Evolutionary conservation across 2,329 filamentous ascomycete species (phyloP), one percentile per base, ranked within the genome.

Genomic region (Leptodontidium sp.): DNA sequence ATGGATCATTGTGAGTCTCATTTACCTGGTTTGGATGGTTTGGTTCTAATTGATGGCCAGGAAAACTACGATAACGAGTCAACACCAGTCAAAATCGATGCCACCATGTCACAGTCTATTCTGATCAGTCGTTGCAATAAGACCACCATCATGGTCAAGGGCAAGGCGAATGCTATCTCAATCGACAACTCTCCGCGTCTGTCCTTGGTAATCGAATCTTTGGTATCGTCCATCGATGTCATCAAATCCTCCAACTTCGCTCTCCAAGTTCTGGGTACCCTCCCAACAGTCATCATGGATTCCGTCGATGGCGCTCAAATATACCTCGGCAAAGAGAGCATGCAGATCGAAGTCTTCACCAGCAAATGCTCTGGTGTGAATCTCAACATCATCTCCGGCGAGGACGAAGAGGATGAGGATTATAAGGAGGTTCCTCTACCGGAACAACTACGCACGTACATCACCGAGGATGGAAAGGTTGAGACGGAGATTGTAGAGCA

Each of bases 401-500:
- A 88, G 35, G 88, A 81, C 1, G 64, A 47, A 24, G 88, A 91
- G 61, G 83, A 93, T 38, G 93, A 90, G 15, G 96, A 99, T 78
- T 97, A 93, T 79, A 91, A 90, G 79, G 96, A 99, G 82, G 87
- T 93, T 64, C 90, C 96, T 0, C 81, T 98, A 69, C 96, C 96
- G 0, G 93, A 94, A 77, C 96, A 99, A 84, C 92, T 98, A 77
- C 90, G 93, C 80, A 88, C 93, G 78, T 84, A 93, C 85, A 86
- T 85, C 88, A 83, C 93, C 68, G 78, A 90, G 80, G 84, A 93
- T 80, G 92, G 93, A 26, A 89, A 91, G 72, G 79, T 98, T 71
- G 87, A 95, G 35, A 97, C 90, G 77, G 95, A 98, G 86, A 98
- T 99, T 80, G 96, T 99, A 21, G 94, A 96, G 77, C 95, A 98